Evolutionary conservation across 306 rosid genomes (phyloP).

Genomic region (Casuarina equisetifolia): DNA sequence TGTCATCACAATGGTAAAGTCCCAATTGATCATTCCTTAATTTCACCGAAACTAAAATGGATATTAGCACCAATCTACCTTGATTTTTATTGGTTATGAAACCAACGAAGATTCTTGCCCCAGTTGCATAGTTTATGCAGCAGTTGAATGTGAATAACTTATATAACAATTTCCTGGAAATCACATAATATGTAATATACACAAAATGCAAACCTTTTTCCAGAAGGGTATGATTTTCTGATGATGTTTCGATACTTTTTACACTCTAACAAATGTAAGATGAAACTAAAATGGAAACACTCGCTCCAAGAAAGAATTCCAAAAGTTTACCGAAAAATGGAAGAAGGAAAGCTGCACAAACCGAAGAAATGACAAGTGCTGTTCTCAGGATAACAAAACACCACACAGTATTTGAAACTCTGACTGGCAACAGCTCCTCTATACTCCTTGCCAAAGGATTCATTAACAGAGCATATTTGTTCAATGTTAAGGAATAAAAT

Average conservation of each 20-base stretch:
- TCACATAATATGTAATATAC: neutral
- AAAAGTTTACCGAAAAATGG: slow-evolving; percentile 72
- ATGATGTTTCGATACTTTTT: neutral
- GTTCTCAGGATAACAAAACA: slow-evolving; percentile 66
- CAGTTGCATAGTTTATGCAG: neutral
- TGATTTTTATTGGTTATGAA: neutral
- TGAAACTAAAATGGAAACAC: neutral
- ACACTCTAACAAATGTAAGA: neutral
- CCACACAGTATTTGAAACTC: slow-evolving; percentile 52
- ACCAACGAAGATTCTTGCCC: neutral
- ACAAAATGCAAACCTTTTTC: neutral
- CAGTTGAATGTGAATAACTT: neutral
- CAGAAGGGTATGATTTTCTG: neutral
- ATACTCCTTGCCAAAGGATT: slow-evolving; percentile 79
- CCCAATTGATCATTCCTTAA: neutral
- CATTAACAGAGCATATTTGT: slow-evolving; percentile 73
- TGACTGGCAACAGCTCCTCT: slow-evolving; percentile 70
- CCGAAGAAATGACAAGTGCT: slow-evolving; percentile 55
- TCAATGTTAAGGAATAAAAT: slow-evolving; percentile 48
- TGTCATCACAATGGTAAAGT: neutral
- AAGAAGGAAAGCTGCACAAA: slow-evolving; percentile 66
- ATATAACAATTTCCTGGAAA: neutral
- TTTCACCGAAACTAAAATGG: too few species aligned
- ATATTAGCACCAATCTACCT: too few species aligned
- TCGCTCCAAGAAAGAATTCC: slow-evolving; percentile 17